Conservation (phyloP, 768 basidiomycete species). For the Mycena metata region DNA sequence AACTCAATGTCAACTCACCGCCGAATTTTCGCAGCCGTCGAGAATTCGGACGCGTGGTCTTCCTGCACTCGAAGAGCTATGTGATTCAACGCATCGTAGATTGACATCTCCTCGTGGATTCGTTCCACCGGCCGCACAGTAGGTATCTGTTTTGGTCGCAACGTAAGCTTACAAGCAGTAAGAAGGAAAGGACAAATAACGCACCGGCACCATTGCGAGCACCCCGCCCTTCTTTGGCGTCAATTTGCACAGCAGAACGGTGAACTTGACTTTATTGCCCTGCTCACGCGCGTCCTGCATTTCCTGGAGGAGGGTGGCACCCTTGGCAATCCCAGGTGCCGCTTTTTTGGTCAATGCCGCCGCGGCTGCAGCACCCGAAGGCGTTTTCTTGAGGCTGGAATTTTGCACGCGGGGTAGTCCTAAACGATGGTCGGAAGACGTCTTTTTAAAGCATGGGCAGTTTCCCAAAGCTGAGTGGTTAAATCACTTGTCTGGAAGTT, state of each 20-base stretch:
- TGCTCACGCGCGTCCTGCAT: slow-evolving; percentile 14
- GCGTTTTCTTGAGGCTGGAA: slow-evolving; percentile 6
- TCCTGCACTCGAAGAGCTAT: not conserved
- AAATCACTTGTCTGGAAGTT: slow-evolving; percentile 29
- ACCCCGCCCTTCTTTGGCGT: not conserved
- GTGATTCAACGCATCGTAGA: not conserved
- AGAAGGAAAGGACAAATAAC: not conserved
- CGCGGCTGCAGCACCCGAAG: not conserved
- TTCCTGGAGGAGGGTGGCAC: slow-evolving; percentile 8
- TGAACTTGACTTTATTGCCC: slow-evolving; percentile 20
- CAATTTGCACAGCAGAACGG: not conserved
- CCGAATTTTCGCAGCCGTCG: not conserved
- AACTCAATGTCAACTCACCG: slow-evolving; percentile 1
- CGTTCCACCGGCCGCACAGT: slow-evolving; percentile 4
- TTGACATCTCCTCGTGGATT: slow-evolving; percentile 1
- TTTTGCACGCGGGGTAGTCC: slow-evolving; percentile 19
- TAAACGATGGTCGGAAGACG: slow-evolving; percentile 24
- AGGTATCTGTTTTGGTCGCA: not conserved
- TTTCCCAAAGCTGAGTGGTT: slow-evolving; percentile 24
- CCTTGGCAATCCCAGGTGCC: not conserved
- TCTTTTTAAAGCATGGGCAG: slow-evolving; percentile 20
- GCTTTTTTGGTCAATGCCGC: not conserved
- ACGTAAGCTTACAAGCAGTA: not conserved
- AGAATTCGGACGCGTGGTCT: not conserved
- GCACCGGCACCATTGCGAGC: not conserved